These are phyloP conservation scores for Aspergillus quadrilineatus DNA, from an alignment of 2,329 filamentous ascomycete species.

Conservation along the genomic window DNA sequence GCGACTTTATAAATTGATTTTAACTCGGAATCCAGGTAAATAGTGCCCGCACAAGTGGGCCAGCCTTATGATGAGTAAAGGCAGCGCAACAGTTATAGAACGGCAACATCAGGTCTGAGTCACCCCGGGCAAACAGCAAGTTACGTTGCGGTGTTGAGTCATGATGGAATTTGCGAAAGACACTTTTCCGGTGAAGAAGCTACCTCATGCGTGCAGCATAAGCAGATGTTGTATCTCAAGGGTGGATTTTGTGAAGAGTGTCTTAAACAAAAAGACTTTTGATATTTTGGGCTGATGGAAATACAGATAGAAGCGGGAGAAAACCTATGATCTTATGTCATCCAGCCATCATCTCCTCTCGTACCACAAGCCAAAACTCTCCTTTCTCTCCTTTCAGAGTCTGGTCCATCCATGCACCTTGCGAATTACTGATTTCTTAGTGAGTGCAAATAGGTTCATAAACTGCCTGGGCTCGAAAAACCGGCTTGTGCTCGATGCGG, in stretches of 20 bases:
- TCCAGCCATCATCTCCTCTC: constrained; percentile 7
- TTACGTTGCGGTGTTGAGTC: constrained; percentile 11
- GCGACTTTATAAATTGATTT: neutral
- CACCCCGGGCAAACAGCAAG: neutral
- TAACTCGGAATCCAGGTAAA: neutral
- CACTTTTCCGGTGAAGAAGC: neutral
- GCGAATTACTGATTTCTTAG: neutral
- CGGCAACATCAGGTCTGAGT: neutral
- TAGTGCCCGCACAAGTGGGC: neutral
- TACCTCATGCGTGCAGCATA: neutral
- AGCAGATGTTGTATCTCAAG: neutral
- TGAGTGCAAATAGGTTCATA: neutral
- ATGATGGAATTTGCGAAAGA: constrained; percentile 10
- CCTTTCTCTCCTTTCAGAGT: neutral
- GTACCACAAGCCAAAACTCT: neutral
- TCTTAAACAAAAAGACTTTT: neutral
- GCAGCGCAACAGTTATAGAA: neutral
- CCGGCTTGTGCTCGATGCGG: neutral
- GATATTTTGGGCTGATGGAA: neutral
- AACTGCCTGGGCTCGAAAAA: neutral
- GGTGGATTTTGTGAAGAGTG: neutral
- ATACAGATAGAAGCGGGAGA: neutral
- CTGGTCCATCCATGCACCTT: neutral
- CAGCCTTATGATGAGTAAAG: neutral
- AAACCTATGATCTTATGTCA: constrained; percentile 12